Percentiles rank a stretch among this genome's conserved stretches.
These are phyloP conservation scores for Aspergillus phoenicis DNA, from an alignment of 2,329 filamentous ascomycete species.

Conservation along the genomic window DNA sequence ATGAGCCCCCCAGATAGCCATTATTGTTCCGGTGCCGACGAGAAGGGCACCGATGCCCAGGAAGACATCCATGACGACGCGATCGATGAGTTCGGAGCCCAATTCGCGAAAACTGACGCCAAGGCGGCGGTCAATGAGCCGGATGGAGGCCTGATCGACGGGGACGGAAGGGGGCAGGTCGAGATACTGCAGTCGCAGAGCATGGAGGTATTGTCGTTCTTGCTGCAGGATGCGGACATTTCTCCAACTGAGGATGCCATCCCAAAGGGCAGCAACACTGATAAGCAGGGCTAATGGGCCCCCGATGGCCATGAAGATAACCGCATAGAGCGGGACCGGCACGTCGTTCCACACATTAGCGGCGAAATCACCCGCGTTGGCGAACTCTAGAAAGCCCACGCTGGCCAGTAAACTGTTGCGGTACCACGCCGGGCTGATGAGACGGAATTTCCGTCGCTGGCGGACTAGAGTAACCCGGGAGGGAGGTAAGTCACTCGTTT, in stretches of 20 bases:
- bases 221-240: conserved; percentile 51
- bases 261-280: conserved; percentile 49
- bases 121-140: conserved; percentile 42
- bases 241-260: conserved; percentile 46
- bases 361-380: conserved; percentile 59
- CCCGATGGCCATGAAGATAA: conserved; percentile 56
- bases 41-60: conserved; percentile 54
- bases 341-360: conserved; percentile 59
- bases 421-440: conserved; percentile 32
- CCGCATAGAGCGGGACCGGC: conserved; percentile 52
- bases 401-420: conserved; percentile 36
- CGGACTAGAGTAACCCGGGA: not conserved
- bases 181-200: conserved; percentile 17
- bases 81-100: conserved; percentile 54
- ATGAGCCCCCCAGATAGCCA: conserved; percentile 57
- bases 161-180: conserved; percentile 16
- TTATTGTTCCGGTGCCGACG: conserved; percentile 54
- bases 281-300: conserved; percentile 51
- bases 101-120: conserved; percentile 53
- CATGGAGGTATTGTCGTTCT: conserved; percentile 43
- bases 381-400: conserved; percentile 57
- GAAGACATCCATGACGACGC: conserved; percentile 54
- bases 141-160: conserved; percentile 18
- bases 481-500: not conserved
- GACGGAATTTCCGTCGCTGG: conserved; percentile 2